Conservation (phyloP, 2,329 filamentous ascomycete species). For the Ophiostoma sp. region DNA sequence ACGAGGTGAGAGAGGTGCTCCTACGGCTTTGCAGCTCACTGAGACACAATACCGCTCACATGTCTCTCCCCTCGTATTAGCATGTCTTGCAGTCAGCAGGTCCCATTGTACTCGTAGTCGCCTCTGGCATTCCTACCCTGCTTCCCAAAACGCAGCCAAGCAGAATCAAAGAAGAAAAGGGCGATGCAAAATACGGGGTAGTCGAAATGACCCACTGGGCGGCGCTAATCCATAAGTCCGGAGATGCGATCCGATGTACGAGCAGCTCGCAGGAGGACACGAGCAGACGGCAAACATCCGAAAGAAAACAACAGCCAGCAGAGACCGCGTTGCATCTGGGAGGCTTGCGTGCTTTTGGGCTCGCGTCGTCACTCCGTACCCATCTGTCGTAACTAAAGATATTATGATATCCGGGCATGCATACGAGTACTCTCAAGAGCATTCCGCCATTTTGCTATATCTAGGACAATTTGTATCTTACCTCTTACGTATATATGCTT, state of each 20-base stretch:
- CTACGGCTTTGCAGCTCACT: neutral
- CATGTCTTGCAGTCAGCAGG: neutral
- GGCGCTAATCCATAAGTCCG: neutral
- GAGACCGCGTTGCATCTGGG: neutral
- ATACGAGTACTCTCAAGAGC: no score
- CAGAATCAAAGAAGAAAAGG: neutral
- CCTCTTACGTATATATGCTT: no score
- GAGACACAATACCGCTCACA: neutral
- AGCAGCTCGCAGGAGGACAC: neutral
- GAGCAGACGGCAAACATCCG: neutral
- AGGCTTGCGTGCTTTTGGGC: no score
- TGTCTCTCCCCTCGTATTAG: neutral
- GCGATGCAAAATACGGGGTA: neutral
- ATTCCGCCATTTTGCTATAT: no score
- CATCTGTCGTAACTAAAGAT: no score
- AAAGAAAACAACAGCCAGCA: no score
- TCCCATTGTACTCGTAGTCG: neutral
- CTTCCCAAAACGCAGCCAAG: neutral
- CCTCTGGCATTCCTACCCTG: neutral
- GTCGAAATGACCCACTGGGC: neutral
- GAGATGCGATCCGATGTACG: conserved; percentile 3
- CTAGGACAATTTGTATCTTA: no score
- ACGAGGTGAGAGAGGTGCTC: neutral
- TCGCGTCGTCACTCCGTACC: no score
- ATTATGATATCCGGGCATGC: no score